A percentile compares a stretch with the other conserved stretches of the same genome.
Evolutionary conservation across 371 early-diverging fungal species (phyloP).

Genomic region (Mucor piriformis): DNA sequence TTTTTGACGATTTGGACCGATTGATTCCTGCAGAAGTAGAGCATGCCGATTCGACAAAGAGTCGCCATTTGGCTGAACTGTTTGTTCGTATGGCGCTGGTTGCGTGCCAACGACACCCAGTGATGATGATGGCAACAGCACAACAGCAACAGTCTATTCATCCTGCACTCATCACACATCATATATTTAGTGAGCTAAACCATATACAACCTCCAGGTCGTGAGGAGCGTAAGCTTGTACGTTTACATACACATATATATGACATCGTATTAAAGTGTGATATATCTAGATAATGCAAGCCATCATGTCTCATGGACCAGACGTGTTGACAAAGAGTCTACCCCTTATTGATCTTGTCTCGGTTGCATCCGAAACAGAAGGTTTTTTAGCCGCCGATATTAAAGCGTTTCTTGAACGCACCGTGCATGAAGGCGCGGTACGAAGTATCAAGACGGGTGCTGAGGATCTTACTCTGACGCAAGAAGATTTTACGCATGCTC

Average conservation of each 20-base stretch:
- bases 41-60: constrained; percentile 72
- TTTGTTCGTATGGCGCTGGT: constrained; percentile 54
- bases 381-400: constrained; percentile 86
- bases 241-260: too few relatives aligned
- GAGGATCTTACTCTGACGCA: constrained; percentile 45
- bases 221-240: constrained; percentile 67
- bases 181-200: constrained; percentile 69
- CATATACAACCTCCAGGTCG: constrained; percentile 74
- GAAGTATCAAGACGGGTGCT: constrained; percentile 48
- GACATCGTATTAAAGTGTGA: too few relatives aligned
- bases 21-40: constrained; percentile 86
- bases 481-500: constrained; percentile 75
- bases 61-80: constrained; percentile 71
- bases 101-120: constrained; percentile 52
- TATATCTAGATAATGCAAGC: constrained; percentile 54
- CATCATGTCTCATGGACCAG: constrained; percentile 54
- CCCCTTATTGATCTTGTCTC: constrained; percentile 67
- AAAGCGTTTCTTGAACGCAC: constrained; percentile 80
- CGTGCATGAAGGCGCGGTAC: constrained; percentile 79
- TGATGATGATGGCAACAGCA: constrained; percentile 72
- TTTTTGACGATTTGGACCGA: constrained; percentile 97
- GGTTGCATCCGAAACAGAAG: constrained; percentile 85
- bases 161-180: constrained; percentile 61
- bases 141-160: constrained; percentile 73
- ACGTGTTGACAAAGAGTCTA: constrained; percentile 37